Conservation (phyloP, 805 yeast species). For the Candida railenensis region DNA sequence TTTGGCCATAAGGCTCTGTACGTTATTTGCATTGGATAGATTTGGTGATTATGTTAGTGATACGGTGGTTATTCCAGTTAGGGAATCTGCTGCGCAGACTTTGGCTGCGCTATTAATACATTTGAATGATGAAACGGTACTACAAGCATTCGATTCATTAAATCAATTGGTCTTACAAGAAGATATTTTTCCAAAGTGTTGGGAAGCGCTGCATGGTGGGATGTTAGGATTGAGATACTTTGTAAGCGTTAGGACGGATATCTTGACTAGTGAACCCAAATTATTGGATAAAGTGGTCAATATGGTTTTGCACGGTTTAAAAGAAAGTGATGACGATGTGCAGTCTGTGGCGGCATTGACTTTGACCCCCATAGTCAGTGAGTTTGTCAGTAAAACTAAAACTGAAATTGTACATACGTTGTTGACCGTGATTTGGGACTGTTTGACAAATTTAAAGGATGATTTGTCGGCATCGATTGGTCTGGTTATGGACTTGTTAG, state of each 20-base stretch:
- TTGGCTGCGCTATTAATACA: conserved; percentile 86
- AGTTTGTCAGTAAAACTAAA: conserved; percentile 65
- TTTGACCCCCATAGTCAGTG: conserved; percentile 83
- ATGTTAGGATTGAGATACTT: conserved; percentile 89
- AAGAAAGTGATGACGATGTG: conserved; percentile 85
- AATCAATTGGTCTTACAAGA: conserved; percentile 68
- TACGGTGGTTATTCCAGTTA: conserved; percentile 96
- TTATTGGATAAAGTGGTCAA: conserved; percentile 69
- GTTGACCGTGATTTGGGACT: conserved; percentile 82
- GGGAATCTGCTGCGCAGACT: conserved; percentile 96
- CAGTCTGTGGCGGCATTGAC: conserved; percentile 97
- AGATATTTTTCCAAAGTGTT: conserved; percentile 53
- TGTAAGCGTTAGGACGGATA: conserved; percentile 83
- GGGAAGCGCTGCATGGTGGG: conserved; percentile 99
- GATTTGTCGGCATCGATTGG: conserved; percentile 95
- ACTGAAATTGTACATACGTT: conserved; percentile 48
- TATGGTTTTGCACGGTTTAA: conserved; percentile 83
- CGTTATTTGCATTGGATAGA: conserved; percentile 87
- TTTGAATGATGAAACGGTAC: conserved; percentile 56
- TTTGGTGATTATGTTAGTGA: conserved; percentile 97
- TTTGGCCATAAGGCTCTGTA: conserved; percentile 77
- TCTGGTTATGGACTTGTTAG: conserved; percentile 89
- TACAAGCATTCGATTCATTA: conserved; percentile 63
- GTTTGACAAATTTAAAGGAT: conserved; percentile 79
- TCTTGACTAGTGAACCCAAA: conserved; percentile 58